Evolutionary conservation across 345 rosid species (phyloP).

Genomic region (Gossypium longicalyx): DNA sequence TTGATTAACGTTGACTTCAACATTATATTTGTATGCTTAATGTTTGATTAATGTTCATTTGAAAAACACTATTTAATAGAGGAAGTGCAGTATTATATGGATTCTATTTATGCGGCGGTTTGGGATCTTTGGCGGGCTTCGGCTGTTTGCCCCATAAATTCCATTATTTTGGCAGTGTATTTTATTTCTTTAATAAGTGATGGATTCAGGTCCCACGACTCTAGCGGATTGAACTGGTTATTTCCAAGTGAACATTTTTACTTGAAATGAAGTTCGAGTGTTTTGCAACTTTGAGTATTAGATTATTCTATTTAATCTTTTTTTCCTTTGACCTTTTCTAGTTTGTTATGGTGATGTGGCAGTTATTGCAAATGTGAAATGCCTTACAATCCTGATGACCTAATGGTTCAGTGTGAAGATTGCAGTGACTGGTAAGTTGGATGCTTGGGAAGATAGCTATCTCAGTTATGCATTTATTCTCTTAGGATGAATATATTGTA

Average conservation of each 20-base stretch:
- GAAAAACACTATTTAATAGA: no score
- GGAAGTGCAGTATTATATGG: no score
- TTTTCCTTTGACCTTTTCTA: not conserved
- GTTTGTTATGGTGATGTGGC: conserved; percentile 19
- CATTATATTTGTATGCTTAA: not conserved
- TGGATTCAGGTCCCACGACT: no score
- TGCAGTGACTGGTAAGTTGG: conserved; percentile 82
- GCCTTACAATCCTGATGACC: conserved; percentile 97
- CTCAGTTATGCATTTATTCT: conserved; percentile 3
- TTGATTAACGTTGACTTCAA: conserved; percentile 3
- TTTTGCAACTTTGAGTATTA: not conserved
- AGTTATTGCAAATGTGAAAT: conserved; percentile 99
- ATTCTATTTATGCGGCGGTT: no score
- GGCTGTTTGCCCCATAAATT: no score
- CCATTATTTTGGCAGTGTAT: no score
- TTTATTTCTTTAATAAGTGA: no score
- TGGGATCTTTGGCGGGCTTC: no score
- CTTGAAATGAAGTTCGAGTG: not conserved
- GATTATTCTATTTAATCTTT: not conserved
- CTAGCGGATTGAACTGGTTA: not conserved
- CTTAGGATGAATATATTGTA: not conserved
- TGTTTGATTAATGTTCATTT: not conserved
- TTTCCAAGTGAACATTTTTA: not conserved
- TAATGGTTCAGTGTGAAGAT: conserved; percentile 94
- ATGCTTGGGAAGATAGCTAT: not conserved